Evolutionary conservation across 192 early-diverging fungal genomes (phyloP).

Genomic region (Coemansia sp.): DNA sequence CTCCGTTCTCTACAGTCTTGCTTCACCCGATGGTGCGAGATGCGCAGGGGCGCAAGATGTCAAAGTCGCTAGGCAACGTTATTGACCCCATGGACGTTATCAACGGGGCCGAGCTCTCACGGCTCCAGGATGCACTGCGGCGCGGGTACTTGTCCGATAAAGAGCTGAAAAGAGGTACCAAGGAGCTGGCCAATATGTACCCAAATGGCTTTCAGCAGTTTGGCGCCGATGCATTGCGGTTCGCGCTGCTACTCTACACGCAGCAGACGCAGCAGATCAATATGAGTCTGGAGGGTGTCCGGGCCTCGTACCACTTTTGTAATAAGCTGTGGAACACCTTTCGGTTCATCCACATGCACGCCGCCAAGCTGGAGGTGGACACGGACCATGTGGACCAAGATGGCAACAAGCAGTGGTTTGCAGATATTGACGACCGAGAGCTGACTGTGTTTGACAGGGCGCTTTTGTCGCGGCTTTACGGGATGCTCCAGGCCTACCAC

Average conservation of each 20-base stretch:
- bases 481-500: constrained; percentile 66
- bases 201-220: constrained; percentile 88
- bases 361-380: constrained; percentile 14
- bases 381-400: not conserved
- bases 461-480: constrained; percentile 78
- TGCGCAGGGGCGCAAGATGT: constrained; percentile 72
- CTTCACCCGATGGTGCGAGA: constrained; percentile 91
- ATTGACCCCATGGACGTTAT: constrained; percentile 70
- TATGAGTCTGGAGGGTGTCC: constrained; percentile 82
- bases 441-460: constrained; percentile 77
- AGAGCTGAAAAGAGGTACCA: constrained; percentile 70
- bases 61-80: constrained; percentile 80
- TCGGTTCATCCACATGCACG: constrained; percentile 48
- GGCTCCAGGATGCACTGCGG: constrained; percentile 66
- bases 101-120: constrained; percentile 58
- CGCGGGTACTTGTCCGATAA: constrained; percentile 69
- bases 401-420: constrained; percentile 12
- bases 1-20: constrained; percentile 85
- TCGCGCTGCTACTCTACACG: constrained; percentile 66
- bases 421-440: constrained; percentile 29
- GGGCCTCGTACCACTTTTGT: constrained; percentile 85
- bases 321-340: constrained; percentile 97
- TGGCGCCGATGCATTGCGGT: constrained; percentile 86
- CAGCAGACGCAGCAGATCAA: constrained; percentile 90
- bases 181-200: constrained; percentile 71